Evolutionary conservation across 352 stramenopile genomes (phyloP), one percentile per base, ranked within the genome.

Genomic region (Globisporangium acanthophoron): DNA sequence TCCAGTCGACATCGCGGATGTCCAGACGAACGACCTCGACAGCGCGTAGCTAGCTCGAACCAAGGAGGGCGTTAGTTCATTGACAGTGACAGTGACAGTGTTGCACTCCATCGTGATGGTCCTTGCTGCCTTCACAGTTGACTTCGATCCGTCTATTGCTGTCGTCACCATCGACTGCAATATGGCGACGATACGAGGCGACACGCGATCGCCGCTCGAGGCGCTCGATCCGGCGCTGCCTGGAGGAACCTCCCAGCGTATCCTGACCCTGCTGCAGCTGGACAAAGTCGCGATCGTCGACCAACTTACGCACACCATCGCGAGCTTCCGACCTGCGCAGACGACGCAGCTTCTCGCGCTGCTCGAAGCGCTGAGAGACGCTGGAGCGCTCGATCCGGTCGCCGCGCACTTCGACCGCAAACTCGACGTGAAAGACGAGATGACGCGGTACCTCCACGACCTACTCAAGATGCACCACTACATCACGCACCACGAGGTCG

Each of bases 381-480:
- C 39, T 1, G n/a, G 43, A 1, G 31, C 12, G 12, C 50, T 54
- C 13, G 39, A 52, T 27, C 33, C 40, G 18, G 63, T 75, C 6
- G 54, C 75, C 5, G 52, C 58, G 24, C 71, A 78, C 46, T 89
- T 86, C 43, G 77, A 84, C 50, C 73, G 73, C 33, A 75, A 76
- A 41, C 70, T 86, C 27, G 76, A 87, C 51, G 74, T 84, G 7
- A 72, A 66, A 5, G 69, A 79, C 49, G 74, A 89, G n/a, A 70
- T 87, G 44, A 76, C 85, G 54, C 65, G 76, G 12, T 87, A 83
- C 52, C 54, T 78, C 13, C 68, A 79, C 27, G 79, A 89, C 46
- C 29, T 89, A 29, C 71, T 86, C 52, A 80, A 79, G 44, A 67
- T 83, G 62, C 71, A 74, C 18, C 66, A 86, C 56, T 80, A 84